A percentile compares a stretch with the other conserved stretches of the same genome.
Evolutionary conservation across 2,329 filamentous ascomycete species (phyloP).

Genomic region (Trematosphaeria pertusa): DNA sequence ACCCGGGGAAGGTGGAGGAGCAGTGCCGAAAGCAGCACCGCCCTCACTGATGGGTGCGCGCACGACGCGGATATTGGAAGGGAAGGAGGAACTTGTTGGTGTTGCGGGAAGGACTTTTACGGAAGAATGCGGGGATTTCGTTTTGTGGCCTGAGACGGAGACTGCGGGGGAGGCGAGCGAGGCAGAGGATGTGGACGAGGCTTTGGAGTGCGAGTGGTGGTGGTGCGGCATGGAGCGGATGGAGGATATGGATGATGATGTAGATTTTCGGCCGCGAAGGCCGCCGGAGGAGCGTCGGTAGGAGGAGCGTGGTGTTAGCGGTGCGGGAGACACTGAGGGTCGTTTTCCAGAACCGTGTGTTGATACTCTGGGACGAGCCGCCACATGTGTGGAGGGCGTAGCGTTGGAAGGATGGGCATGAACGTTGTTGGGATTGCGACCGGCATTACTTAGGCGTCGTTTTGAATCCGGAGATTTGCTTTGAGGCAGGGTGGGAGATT

Average conservation of each 20-base stretch:
- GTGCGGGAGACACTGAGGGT: conserved; percentile 84
- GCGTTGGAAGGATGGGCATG: conserved; percentile 47
- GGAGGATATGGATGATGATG: conserved; percentile 91
- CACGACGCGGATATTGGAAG: conserved; percentile 84
- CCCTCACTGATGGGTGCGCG: conserved; percentile 61
- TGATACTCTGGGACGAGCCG: conserved; percentile 52
- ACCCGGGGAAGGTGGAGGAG: conserved; percentile 66
- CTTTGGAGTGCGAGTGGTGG: conserved; percentile 89
- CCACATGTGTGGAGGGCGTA: conserved; percentile 46
- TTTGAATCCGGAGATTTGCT: conserved; percentile 37
- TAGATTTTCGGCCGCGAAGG: conserved; percentile 90
- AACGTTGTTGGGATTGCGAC: conserved; percentile 39
- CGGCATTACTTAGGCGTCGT: conserved; percentile 45
- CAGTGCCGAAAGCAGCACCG: conserved; percentile 56
- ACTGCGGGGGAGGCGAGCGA: conserved; percentile 62
- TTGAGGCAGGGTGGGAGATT: conserved; percentile 41
- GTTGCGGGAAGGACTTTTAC: conserved; percentile 96
- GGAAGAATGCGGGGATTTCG: conserved; percentile 80
- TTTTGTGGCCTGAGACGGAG: conserved; percentile 62
- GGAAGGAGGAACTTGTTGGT: conserved; percentile 75
- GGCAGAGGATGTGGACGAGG: conserved; percentile 85
- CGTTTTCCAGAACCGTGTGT: conserved; percentile 56
- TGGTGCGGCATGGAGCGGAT: conserved; percentile 80
- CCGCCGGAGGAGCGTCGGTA: conserved; percentile 84
- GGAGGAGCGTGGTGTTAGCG: conserved; percentile 85